A percentile compares a stretch with the other conserved stretches of the same genome.
phyloP scores from a whole-genome alignment of 208 protist species.

The Balamuthia mandrillaris region DNA sequence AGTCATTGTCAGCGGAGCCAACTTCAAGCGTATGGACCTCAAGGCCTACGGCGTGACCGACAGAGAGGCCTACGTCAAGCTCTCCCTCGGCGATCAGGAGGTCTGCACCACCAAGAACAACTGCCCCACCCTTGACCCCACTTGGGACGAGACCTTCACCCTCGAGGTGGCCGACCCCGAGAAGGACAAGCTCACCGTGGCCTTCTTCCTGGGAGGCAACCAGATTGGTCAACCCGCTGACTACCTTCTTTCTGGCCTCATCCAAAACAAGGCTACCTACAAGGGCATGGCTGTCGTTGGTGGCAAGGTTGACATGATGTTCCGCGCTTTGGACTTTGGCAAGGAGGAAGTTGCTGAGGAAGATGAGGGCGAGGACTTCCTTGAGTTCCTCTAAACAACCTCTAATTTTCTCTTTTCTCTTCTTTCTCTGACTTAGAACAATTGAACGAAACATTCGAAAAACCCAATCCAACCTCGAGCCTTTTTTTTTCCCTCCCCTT shows the following conservation, averaged over 20 bases:
- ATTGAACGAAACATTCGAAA: too few species aligned
- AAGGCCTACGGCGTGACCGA: conserved; percentile 19
- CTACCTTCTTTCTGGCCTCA: neutral
- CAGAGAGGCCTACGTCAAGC: neutral
- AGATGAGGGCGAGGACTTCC: neutral
- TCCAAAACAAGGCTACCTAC: conserved; percentile 11
- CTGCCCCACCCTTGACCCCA: neutral
- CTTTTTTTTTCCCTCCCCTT: too few species aligned
- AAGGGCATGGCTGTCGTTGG: conserved; percentile 17
- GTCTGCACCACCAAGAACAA: neutral
- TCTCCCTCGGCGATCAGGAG: neutral
- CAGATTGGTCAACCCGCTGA: conserved; percentile 1
- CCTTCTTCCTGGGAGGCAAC: neutral
- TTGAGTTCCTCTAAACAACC: conserved; percentile 27
- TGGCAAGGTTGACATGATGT: conserved; percentile 19
- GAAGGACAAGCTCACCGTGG: neutral
- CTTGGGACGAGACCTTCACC: neutral
- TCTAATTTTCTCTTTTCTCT: too few species aligned
- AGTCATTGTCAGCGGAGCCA: neutral
- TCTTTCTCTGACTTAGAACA: too few species aligned
- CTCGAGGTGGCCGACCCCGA: neutral
- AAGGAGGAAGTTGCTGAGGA: neutral
- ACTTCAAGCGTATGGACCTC: conserved; percentile 25
- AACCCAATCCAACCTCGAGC: too few species aligned
- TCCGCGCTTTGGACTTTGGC: conserved; percentile 4